Evolutionary conservation across 2,329 filamentous ascomycete genomes (phyloP), one percentile per base, ranked within the genome.

Genomic region (Ceratocystis lukuohia): DNA sequence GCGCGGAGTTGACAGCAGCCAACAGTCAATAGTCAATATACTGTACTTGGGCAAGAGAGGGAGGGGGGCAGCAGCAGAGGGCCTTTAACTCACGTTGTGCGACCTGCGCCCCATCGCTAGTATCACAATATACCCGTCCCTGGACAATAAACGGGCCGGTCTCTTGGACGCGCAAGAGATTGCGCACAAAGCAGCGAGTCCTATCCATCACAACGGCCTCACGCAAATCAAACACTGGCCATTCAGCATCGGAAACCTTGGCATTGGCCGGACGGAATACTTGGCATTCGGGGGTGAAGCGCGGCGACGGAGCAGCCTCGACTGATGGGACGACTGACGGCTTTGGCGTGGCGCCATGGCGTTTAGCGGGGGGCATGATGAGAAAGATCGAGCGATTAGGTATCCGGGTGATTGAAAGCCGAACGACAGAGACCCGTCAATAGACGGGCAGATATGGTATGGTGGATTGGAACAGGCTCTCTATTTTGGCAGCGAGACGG

Each of bases 111-210:
- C 77, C 74, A 2, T 81, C 77, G 8, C 72, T 73, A 53, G 78
- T 71, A 33, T 80, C 79, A 2, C 83, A 74, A 64, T 84, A 77
- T 17, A 89, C 75, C 48, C 76, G 75, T 15, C 88, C 88, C 15
- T 81, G 80, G 12, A 90, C 77, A 5, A 80, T 79, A 66, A 87
- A 81, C 0, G 87, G 86, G 0, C 84, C 82, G 56, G 83, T 77
- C 0, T 80, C 74, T 70, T 82, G 80, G 2, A 86, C 83, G 61
- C 83, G 74, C 3, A 91, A 78, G 4, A 88, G 79, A 71, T 83
- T 88, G 33, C 80, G 82, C 2, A 83, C 72, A n/a, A 79, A 79
- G 33, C 74, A 74, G 37, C 82, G 80, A 70, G 85, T 78, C 61
- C 75, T 78, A 62, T 77, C 75, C 69, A 82, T 80, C n/a, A 89